Evolutionary conservation across 2,329 filamentous ascomycete genomes (phyloP).

Genomic region (Penicillium sp.): DNA sequence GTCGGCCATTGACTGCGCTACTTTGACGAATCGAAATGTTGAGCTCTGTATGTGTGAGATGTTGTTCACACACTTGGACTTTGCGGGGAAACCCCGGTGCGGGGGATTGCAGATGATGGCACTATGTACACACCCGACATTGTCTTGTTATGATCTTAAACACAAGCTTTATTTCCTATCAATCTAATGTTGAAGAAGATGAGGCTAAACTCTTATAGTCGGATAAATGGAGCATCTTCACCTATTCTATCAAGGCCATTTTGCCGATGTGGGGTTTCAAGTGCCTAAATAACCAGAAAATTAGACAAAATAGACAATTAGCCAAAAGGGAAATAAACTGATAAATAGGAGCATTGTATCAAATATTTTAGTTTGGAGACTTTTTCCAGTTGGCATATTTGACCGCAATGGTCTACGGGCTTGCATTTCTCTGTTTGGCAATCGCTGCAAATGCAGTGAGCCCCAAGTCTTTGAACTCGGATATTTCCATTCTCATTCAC

Average conservation of each 20-base stretch:
- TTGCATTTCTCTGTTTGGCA: conserved; percentile 2
- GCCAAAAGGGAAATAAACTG: background rate
- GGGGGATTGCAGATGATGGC: background rate
- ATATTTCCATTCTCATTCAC: conserved; percentile 16
- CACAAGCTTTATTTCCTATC: background rate
- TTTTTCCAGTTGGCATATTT: too few species aligned
- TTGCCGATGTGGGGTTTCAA: conserved; percentile 11
- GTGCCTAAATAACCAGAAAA: conserved; percentile 1
- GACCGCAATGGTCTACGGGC: conserved; percentile 6
- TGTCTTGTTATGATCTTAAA: background rate
- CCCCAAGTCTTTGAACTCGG: conserved; percentile 10
- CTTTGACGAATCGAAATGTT: too few species aligned
- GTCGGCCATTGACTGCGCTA: background rate
- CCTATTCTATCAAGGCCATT: conserved; percentile 1
- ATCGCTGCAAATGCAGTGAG: conserved; percentile 7
- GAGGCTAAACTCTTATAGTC: background rate
- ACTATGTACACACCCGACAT: background rate
- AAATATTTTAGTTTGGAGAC: background rate
- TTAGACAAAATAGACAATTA: background rate
- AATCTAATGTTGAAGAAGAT: background rate
- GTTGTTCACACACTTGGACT: background rate
- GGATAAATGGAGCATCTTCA: conserved; percentile 5
- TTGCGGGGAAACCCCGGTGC: background rate
- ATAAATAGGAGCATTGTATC: background rate
- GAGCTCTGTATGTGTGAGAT: background rate